Conservation (phyloP, 2,329 filamentous ascomycete genomes). For the Cordyceps pruinosa region DNA sequence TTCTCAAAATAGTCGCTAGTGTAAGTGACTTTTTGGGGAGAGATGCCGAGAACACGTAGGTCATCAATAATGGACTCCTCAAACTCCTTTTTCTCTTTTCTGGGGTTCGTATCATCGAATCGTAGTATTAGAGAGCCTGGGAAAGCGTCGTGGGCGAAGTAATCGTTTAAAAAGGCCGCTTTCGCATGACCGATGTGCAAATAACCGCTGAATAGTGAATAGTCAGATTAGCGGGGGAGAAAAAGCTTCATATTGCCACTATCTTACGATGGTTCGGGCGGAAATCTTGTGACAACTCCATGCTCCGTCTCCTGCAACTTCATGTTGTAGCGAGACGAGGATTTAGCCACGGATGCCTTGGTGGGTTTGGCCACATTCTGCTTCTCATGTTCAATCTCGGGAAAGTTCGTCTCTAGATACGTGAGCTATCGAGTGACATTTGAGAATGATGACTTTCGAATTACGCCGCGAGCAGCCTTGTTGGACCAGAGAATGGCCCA, state of each 20-base stretch:
- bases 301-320: conserved; percentile 70
- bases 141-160: conserved; percentile 86
- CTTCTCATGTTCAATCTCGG: background rate
- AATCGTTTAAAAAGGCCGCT: conserved; percentile 79
- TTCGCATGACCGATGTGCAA: conserved; percentile 89
- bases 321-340: conserved; percentile 62
- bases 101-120: conserved; percentile 90
- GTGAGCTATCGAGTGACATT: conserved; percentile 9
- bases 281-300: conserved; percentile 78
- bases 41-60: conserved; percentile 74
- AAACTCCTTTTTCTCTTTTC: conserved; percentile 87
- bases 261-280: conserved; percentile 73
- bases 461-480: background rate
- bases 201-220: conserved; percentile 49
- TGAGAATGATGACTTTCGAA: background rate
- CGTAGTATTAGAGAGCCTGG: conserved; percentile 76
- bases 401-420: background rate
- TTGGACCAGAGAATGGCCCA: conserved; percentile 1
- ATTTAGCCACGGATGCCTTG: background rate
- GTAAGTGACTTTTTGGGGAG: conserved; percentile 73
- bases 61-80: conserved; percentile 85
- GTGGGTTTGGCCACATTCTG: background rate
- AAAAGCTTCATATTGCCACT: background rate
- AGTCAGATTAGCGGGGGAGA: conserved; percentile 1
- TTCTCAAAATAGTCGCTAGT: conserved; percentile 95